phyloP scores from a whole-genome alignment of 1,139 yeast genomes.

The Yamadazyma diddensiae region DNA sequence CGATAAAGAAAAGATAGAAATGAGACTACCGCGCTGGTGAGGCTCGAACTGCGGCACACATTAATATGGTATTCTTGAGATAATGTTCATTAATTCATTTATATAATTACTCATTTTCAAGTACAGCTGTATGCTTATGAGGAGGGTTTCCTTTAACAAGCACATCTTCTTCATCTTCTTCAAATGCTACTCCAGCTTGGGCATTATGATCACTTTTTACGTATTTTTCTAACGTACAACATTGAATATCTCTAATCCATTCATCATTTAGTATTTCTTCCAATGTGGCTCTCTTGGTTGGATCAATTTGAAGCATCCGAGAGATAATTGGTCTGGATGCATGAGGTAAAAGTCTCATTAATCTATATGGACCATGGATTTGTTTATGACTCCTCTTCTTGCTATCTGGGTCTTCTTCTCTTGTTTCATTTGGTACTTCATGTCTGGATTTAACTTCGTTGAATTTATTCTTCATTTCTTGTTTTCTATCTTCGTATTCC shows the following conservation, averaged over 20 bases:
- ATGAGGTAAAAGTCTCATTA: constrained; percentile 82
- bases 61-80: background rate
- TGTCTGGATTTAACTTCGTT: constrained; percentile 18
- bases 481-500: constrained; percentile 35
- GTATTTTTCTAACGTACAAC: constrained; percentile 37
- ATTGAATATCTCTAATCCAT: constrained; percentile 65
- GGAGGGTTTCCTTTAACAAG: constrained; percentile 38
- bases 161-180: constrained; percentile 40
- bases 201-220: constrained; percentile 23
- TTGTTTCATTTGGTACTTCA: constrained; percentile 4
- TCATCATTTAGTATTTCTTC: constrained; percentile 64
- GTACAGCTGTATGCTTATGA: constrained; percentile 42
- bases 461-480: constrained; percentile 33
- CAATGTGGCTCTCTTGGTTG: constrained; percentile 65
- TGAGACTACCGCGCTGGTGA: background rate
- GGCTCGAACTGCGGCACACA: constrained; percentile 1
- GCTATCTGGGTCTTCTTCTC: constrained; percentile 11
- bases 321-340: constrained; percentile 78
- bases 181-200: constrained; percentile 24
- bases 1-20: background rate
- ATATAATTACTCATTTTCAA: constrained; percentile 17
- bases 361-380: constrained; percentile 80
- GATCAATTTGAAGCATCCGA: constrained; percentile 69
- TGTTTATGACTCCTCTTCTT: constrained; percentile 41
- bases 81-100: constrained; percentile 5